Base-by-base conservation (phyloP, 148 eudicot genomes). In the Polygonum aviculare region DNA sequence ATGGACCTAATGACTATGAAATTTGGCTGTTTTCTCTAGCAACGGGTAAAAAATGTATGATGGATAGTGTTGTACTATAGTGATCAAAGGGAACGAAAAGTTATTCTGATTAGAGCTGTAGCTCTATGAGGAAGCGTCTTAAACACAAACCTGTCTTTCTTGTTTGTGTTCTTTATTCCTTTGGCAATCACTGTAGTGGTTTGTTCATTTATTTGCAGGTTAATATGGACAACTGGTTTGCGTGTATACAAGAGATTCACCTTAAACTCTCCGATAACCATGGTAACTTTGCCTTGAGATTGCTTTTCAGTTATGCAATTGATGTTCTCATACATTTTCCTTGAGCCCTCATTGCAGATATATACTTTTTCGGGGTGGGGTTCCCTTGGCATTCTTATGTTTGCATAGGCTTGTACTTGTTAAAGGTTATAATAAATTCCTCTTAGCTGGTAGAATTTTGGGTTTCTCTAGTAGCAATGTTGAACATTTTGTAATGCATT, bases 201-300 rank as follows among this genome's bases (percentile, higher is more conserved):
- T 52, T 44, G 22, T 73, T 71, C 69, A n/a, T 7, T 69, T 71
- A 77, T 76, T 74, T 18, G 44, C 96, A 95, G 99, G 88, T 84
- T 95, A 77, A 89, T 91, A 85, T 95, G 99, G 99, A 88, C 88
- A 33, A 83, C 84, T 15, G 98, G 99, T 35, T 80, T 91, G 39
- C 87, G 90, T 74, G 94, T 93, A 44, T 85, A 83, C 83, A 92
- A 93, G 88, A 90, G 96, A 85, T 89, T 95, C 84, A 93, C 94
- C 31, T 84, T 88, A 74, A 85, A 87, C 49, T 87, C 91, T 75
- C 76, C 93, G 38, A 88, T 87, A 70, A 82, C 85, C 78, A 93
- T 85, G 98, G 98, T 93, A 88, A 67, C 72, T 35, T 36, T 67
- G 44, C 72, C 45, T 67, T 67, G 72, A 38, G 72, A 38, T 67